Conservation (phyloP, 805 yeast species). For the Sungouiozyma intestinalis region DNA sequence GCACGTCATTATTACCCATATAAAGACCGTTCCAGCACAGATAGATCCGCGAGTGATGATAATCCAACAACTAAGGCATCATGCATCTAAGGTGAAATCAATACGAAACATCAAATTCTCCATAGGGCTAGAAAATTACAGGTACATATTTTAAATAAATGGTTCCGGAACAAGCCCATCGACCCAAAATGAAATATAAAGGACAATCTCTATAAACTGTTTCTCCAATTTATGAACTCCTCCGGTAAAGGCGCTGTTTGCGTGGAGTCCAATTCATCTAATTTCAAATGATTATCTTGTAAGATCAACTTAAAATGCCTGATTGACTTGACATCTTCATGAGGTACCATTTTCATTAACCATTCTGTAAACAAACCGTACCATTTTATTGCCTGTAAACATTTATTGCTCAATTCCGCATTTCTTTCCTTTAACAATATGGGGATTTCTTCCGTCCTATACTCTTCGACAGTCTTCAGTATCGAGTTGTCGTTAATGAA, state of each 20-base stretch:
- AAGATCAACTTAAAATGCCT: slow-evolving; percentile 44
- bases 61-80: slow-evolving; percentile 36
- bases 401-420: slow-evolving; percentile 43
- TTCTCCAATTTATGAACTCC: slow-evolving; percentile 47
- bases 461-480: slow-evolving; percentile 65
- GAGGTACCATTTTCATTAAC: slow-evolving; percentile 49
- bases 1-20: slow-evolving; percentile 38
- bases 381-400: slow-evolving; percentile 74
- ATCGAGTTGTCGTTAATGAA: slow-evolving; percentile 65
- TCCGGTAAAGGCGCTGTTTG: slow-evolving; percentile 35
- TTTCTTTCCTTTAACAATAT: slow-evolving; percentile 41
- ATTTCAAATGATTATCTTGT: slow-evolving; percentile 42
- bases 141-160: slow-evolving; percentile 5
- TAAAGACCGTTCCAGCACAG: slow-evolving; percentile 33
- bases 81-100: slow-evolving; percentile 25
- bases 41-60: slow-evolving; percentile 52
- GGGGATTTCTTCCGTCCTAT: slow-evolving; percentile 70
- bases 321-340: slow-evolving; percentile 37
- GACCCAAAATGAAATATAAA: slow-evolving; percentile 12
- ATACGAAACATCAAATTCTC: slow-evolving; percentile 29
- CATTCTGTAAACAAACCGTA: slow-evolving; percentile 78
- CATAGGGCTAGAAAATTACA: slow-evolving; percentile 21
- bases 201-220: slow-evolving; percentile 5
- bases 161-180: too few relatives aligned
- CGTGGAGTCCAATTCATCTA: slow-evolving; percentile 34